phyloP scores from a whole-genome alignment of 805 yeast genomes.

The Wickerhamomyces subpelliculosus region DNA sequence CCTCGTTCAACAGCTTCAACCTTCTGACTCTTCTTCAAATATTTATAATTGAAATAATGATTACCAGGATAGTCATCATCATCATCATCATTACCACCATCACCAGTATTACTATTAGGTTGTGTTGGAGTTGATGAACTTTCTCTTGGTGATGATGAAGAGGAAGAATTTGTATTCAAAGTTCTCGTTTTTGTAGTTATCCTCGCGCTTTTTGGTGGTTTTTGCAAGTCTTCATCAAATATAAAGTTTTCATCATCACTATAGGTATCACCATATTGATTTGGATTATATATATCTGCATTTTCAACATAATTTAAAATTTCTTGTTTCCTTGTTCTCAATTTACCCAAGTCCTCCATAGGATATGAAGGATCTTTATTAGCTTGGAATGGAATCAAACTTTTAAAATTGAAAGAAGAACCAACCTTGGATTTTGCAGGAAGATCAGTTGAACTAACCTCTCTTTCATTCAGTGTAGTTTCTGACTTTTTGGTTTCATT shows the following conservation, averaged over 20 bases:
- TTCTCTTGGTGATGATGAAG: neutral
- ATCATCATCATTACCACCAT: no score
- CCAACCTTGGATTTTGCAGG: no score
- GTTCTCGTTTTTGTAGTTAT: neutral
- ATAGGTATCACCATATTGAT: conserved; percentile 5
- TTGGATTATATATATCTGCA: conserved; percentile 7
- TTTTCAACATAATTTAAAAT: conserved; percentile 2
- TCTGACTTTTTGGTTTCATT: no score
- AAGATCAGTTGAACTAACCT: no score
- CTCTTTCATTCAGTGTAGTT: no score
- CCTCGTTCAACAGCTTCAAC: neutral
- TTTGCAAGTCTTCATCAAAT: neutral
- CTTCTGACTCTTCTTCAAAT: neutral
- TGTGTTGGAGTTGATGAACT: neutral
- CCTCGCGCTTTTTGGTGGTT: neutral
- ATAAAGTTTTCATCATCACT: conserved; percentile 14
- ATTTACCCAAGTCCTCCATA: neutral
- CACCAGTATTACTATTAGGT: no score
- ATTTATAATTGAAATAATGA: neutral
- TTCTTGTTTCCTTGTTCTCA: neutral
- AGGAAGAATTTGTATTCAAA: neutral
- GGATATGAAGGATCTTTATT: no score
- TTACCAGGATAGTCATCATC: neutral
- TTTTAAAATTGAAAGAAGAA: no score
- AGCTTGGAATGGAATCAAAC: no score